phyloP scores from a whole-genome alignment of 176 grass and related monocot species.

The Puya raimondii region DNA sequence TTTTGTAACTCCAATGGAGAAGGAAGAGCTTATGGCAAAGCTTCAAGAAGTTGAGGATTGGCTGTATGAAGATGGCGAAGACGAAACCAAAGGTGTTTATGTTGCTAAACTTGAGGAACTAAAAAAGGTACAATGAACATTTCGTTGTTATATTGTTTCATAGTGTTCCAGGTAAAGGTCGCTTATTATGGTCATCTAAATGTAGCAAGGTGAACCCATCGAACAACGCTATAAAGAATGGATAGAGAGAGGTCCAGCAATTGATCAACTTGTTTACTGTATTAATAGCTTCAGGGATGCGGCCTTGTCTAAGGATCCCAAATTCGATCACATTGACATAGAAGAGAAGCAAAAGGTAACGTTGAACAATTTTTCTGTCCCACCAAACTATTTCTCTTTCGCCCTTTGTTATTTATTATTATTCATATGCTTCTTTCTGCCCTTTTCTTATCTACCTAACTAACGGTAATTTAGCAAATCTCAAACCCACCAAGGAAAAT shows the following conservation, averaged over 20 bases:
- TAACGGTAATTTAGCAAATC: no score
- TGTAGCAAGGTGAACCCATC: slow-evolving; percentile 66
- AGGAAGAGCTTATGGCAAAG: slow-evolving; percentile 46
- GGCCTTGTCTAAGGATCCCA: slow-evolving; percentile 60
- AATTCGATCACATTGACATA: slow-evolving; percentile 83
- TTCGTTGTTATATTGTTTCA: neutral
- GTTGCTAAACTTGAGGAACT: slow-evolving; percentile 89
- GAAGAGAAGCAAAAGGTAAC: slow-evolving; percentile 88
- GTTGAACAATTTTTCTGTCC: neutral
- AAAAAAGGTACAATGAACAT: slow-evolving; percentile 31
- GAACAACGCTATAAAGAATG: slow-evolving; percentile 66
- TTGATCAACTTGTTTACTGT: slow-evolving; percentile 56
- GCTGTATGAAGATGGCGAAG: slow-evolving; percentile 94
- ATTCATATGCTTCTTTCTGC: neutral
- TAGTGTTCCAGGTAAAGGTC: neutral
- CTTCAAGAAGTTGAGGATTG: slow-evolving; percentile 92
- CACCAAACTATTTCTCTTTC: neutral
- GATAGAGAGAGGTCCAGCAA: slow-evolving; percentile 50
- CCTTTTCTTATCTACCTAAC: no score
- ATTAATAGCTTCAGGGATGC: slow-evolving; percentile 88
- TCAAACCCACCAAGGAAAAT: no score
- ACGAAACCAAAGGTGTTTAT: slow-evolving; percentile 93
- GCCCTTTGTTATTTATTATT: neutral
- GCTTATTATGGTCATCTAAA: neutral
- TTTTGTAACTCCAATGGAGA: slow-evolving; percentile 54